Conservation (phyloP, 2,329 filamentous ascomycete genomes). For the Cercospora brassicicola region DNA sequence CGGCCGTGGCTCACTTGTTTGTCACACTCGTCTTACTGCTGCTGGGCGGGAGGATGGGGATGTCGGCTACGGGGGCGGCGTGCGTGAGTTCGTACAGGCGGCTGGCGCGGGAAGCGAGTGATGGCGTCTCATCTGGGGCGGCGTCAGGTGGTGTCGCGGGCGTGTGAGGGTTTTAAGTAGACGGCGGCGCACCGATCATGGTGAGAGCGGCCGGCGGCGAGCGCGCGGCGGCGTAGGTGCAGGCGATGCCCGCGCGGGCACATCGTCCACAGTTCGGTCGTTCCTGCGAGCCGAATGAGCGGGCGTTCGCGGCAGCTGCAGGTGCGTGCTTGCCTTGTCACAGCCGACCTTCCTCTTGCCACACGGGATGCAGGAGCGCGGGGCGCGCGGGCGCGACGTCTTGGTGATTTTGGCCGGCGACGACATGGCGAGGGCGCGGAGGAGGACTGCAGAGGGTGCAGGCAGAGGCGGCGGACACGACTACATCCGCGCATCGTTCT, state of each 20-base stretch:
- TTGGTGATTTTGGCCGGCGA: constrained; percentile 20
- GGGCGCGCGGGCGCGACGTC: constrained; percentile 23
- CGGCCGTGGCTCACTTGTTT: background rate
- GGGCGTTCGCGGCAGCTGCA: background rate
- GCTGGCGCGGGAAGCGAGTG: constrained; percentile 23
- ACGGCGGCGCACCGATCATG: constrained; percentile 17
- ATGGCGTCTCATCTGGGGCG: constrained; percentile 25
- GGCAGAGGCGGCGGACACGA: constrained; percentile 8
- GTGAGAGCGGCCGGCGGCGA: constrained; percentile 19
- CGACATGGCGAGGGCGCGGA: constrained; percentile 16
- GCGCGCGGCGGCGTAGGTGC: constrained; percentile 21
- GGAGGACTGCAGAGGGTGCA: background rate
- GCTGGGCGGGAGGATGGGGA: background rate
- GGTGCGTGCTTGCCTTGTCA: constrained; percentile 18
- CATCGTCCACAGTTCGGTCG: constrained; percentile 27
- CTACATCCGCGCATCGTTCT: constrained; percentile 16
- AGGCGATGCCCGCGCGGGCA: constrained; percentile 21
- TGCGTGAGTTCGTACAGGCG: constrained; percentile 25
- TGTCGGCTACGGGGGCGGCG: constrained; percentile 9
- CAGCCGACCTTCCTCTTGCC: constrained; percentile 27
- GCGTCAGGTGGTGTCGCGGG: background rate
- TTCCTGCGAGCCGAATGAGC: constrained; percentile 12
- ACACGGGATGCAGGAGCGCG: constrained; percentile 25
- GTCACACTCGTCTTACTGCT: background rate
- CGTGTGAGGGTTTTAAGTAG: background rate